phyloP scores from a whole-genome alignment of 2,329 filamentous ascomycete species.

The Sporothrix curviconia region DNA sequence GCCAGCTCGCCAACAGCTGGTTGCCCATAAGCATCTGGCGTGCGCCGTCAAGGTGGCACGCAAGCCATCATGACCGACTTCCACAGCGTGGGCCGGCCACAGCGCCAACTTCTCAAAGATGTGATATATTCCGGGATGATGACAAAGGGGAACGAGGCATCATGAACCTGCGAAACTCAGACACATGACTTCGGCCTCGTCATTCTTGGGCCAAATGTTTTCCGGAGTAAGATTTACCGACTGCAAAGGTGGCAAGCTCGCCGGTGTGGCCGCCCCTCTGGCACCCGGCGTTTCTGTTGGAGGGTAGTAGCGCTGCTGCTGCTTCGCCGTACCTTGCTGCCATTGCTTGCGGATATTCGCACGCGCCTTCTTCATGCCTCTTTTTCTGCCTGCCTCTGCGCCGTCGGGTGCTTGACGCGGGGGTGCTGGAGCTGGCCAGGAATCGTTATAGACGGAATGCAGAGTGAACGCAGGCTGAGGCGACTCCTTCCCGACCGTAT shows the following conservation, averaged over 20 bases:
- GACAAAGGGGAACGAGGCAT: constrained; percentile 39
- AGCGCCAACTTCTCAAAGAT: constrained; percentile 32
- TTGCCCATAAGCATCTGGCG: constrained; percentile 39
- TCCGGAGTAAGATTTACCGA: constrained; percentile 11
- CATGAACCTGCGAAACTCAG: constrained; percentile 29
- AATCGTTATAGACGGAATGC: not conserved
- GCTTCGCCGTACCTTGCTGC: too few species aligned
- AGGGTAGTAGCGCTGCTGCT: not conserved
- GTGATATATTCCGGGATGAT: constrained; percentile 32
- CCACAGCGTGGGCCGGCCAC: constrained; percentile 40
- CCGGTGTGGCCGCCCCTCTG: not conserved
- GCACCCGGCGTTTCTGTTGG: not conserved
- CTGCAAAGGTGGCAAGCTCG: not conserved
- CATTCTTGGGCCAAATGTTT: constrained; percentile 35
- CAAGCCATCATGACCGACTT: constrained; percentile 43
- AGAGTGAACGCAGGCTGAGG: not conserved
- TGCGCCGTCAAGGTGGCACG: constrained; percentile 35
- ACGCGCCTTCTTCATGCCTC: not conserved
- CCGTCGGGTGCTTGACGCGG: not conserved
- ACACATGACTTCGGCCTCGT: constrained; percentile 37
- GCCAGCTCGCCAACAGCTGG: constrained; percentile 38
- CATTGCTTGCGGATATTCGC: not conserved
- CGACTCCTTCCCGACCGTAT: too few species aligned
- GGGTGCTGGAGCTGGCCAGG: not conserved
- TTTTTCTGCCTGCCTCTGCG: not conserved